Evolutionary conservation across 2,329 filamentous ascomycete genomes (phyloP).

Genomic region (Cladosporium oxysporum): DNA sequence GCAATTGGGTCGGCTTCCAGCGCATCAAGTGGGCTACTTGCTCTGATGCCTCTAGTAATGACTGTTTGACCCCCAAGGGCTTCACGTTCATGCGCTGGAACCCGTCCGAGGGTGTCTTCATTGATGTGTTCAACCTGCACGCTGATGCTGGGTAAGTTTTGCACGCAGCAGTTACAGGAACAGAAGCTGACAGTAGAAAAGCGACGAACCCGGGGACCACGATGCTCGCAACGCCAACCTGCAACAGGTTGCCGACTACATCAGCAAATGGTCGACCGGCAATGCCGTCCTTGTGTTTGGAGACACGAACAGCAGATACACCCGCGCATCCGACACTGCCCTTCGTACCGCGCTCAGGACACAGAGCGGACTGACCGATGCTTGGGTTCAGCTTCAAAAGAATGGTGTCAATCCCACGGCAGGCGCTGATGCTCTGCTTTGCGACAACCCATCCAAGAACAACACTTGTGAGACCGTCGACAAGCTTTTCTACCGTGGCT

Average conservation of each 20-base stretch:
- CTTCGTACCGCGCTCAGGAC: slow-evolving; percentile 46
- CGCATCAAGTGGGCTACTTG: slow-evolving; percentile 63
- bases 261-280: slow-evolving; percentile 57
- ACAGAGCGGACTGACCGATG: slow-evolving; percentile 57
- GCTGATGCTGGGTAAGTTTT: slow-evolving; percentile 55
- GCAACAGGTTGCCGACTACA: slow-evolving; percentile 60
- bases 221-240: slow-evolving; percentile 61
- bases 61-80: slow-evolving; percentile 70
- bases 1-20: slow-evolving; percentile 47
- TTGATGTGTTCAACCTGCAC: slow-evolving; percentile 69
- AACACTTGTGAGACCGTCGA: slow-evolving; percentile 66
- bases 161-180: slow-evolving; percentile 35
- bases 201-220: slow-evolving; percentile 53
- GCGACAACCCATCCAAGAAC: slow-evolving; percentile 58
- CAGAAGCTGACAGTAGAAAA: slow-evolving; percentile 8
- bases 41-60: slow-evolving; percentile 53
- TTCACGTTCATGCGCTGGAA: slow-evolving; percentile 66
- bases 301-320: slow-evolving; percentile 68
- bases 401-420: slow-evolving; percentile 34
- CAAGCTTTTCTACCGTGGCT: slow-evolving; percentile 63
- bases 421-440: slow-evolving; percentile 39
- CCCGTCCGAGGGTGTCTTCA: slow-evolving; percentile 55
- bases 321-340: slow-evolving; percentile 56
- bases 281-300: slow-evolving; percentile 66
- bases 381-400: slow-evolving; percentile 58